Percentiles rank a stretch among this genome's conserved stretches.
Conservation (phyloP, 768 basidiomycete genomes). For the Termitomyces sp. region DNA sequence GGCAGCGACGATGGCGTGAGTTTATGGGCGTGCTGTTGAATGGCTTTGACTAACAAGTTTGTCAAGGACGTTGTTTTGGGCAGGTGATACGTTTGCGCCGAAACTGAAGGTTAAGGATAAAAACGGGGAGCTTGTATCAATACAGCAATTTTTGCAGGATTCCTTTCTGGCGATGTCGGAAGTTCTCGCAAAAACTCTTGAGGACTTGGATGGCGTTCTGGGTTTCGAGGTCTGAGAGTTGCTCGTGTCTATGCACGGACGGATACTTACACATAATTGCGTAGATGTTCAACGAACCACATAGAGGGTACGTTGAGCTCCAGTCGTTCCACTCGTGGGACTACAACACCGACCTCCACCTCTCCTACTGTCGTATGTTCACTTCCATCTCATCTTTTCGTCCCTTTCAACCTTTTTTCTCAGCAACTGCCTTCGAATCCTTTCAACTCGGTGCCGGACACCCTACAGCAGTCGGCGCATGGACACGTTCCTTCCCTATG, state of each 20-base stretch:
- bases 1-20: conserved; percentile 89
- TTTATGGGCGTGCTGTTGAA: conserved; percentile 6
- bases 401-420: neutral
- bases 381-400: neutral
- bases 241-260: neutral
- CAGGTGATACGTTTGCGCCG: conserved; percentile 80
- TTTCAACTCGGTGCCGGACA: conserved; percentile 91
- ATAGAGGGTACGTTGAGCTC: conserved; percentile 85
- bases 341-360: conserved; percentile 92
- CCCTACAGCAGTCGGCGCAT: conserved; percentile 72
- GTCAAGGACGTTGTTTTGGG: conserved; percentile 89
- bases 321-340: conserved; percentile 81
- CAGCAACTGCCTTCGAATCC: conserved; percentile 81
- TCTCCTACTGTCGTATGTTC: conserved; percentile 65
- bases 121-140: conserved; percentile 46
- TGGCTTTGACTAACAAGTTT: neutral
- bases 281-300: conserved; percentile 92
- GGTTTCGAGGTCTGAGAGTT: conserved; percentile 74
- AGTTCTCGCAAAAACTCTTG: conserved; percentile 58
- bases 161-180: conserved; percentile 78
- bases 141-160: conserved; percentile 81
- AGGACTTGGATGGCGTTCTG: conserved; percentile 70
- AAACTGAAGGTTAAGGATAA: conserved; percentile 51
- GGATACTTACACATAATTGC: neutral
- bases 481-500: conserved; percentile 84